Percentiles rank a stretch among this genome's conserved stretches.
phyloP scores from a whole-genome alignment of 495 filamentous ascomycete genomes.

The Hypoxylon perforatum region DNA sequence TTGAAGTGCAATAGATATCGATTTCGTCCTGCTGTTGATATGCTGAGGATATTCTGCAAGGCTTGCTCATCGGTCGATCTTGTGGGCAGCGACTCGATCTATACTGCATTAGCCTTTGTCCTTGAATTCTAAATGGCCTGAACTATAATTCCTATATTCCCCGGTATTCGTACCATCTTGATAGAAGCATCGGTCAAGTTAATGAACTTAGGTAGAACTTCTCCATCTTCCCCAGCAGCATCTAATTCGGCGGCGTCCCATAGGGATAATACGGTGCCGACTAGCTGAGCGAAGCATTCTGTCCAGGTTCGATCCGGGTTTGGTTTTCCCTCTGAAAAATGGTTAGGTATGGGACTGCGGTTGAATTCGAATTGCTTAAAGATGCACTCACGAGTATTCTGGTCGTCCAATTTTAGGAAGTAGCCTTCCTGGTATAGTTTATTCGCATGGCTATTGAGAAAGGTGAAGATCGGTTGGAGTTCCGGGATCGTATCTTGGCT shows the following conservation, averaged over 20 bases:
- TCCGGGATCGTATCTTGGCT: constrained; percentile 87
- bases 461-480: constrained; percentile 91
- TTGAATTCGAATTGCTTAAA: background rate
- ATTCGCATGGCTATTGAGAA: constrained; percentile 93
- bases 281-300: constrained; percentile 96
- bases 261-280: constrained; percentile 91
- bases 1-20: constrained; percentile 96
- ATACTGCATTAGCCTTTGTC: constrained; percentile 19
- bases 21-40: constrained; percentile 95
- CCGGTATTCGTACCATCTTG: constrained; percentile 78
- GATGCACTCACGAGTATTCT: constrained; percentile 79
- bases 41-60: constrained; percentile 91
- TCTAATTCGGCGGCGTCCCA: constrained; percentile 97
- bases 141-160: background rate
- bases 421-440: constrained; percentile 98
- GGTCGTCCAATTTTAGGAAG: constrained; percentile 93
- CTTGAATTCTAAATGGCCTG: background rate
- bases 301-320: constrained; percentile 89
- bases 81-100: constrained; percentile 94
- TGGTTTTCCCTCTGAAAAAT: constrained; percentile 81
- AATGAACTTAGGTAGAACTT: constrained; percentile 93
- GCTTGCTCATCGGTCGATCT: constrained; percentile 76
- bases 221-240: constrained; percentile 81
- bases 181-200: constrained; percentile 97
- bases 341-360: constrained; percentile 35